phyloP scores from a whole-genome alignment of 2,329 filamentous ascomycete species.

The Sporothrix curviconia region DNA sequence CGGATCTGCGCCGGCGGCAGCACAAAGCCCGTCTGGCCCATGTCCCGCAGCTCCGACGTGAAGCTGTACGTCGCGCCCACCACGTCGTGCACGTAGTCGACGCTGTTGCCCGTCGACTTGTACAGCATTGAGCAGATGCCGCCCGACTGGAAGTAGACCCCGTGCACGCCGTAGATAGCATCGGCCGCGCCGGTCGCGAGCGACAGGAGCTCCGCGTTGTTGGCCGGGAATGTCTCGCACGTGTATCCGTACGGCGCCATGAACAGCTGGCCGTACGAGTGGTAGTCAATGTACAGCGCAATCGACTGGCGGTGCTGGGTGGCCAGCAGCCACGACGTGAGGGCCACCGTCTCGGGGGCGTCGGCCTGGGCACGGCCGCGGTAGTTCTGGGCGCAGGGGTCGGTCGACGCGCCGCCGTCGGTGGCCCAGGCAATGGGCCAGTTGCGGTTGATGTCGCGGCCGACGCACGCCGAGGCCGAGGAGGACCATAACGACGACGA shows the following conservation, averaged over 20 bases:
- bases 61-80: conserved; percentile 36
- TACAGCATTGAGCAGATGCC: conserved; percentile 58
- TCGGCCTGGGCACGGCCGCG: conserved; percentile 32
- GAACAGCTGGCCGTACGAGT: conserved; percentile 57
- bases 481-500: neutral
- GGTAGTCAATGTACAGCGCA: conserved; percentile 58
- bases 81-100: conserved; percentile 41
- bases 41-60: conserved; percentile 34
- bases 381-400: conserved; percentile 39
- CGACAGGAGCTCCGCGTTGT: conserved; percentile 41
- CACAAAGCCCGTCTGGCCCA: conserved; percentile 36
- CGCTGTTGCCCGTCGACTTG: conserved; percentile 41
- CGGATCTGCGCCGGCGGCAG: conserved; percentile 37
- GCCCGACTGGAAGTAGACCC: conserved; percentile 36
- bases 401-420: conserved; percentile 37
- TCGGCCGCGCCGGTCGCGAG: conserved; percentile 43
- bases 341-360: conserved; percentile 44
- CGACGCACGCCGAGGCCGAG: conserved; percentile 33
- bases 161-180: conserved; percentile 42
- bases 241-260: conserved; percentile 59
- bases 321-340: conserved; percentile 33
- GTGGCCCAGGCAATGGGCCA: conserved; percentile 39
- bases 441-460: conserved; percentile 50
- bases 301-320: conserved; percentile 39
- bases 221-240: conserved; percentile 40